phyloP scores from a whole-genome alignment of 73 alveolate species.

The Paramecium pentaurelia region DNA sequence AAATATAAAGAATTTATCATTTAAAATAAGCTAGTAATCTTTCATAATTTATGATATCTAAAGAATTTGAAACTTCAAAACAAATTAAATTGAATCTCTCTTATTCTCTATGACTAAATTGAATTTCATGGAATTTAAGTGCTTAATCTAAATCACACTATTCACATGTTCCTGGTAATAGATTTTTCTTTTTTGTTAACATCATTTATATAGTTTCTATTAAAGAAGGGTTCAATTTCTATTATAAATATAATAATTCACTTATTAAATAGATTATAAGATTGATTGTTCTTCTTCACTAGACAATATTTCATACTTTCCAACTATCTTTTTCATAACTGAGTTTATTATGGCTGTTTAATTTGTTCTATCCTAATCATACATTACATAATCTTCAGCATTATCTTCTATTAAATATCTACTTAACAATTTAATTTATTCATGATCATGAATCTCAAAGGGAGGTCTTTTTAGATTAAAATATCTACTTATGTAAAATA shows the following conservation, averaged over 20 bases:
- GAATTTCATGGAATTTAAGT: background rate
- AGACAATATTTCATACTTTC: background rate
- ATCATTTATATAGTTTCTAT: constrained; percentile 29
- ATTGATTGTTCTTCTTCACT: background rate
- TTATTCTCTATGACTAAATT: background rate
- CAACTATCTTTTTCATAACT: background rate
- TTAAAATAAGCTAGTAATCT: background rate
- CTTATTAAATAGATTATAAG: background rate
- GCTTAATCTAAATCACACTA: background rate
- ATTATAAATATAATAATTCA: background rate
- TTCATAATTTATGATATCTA: background rate
- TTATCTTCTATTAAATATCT: constrained; percentile 35
- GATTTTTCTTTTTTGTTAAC: background rate
- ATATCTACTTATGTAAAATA: background rate
- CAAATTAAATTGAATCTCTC: background rate
- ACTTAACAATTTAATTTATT: background rate
- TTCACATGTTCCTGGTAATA: background rate
- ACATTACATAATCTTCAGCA: constrained; percentile 12
- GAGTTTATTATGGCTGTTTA: background rate
- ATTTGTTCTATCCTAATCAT: constrained; percentile 6
- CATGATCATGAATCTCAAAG: background rate
- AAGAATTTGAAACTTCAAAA: background rate
- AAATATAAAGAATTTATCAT: background rate
- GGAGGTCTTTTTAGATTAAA: background rate
- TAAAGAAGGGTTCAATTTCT: constrained; percentile 27